These are phyloP conservation scores for Neonectria neomacrospora DNA, from an alignment of 2,329 filamentous ascomycete species.

Conservation along the genomic window DNA sequence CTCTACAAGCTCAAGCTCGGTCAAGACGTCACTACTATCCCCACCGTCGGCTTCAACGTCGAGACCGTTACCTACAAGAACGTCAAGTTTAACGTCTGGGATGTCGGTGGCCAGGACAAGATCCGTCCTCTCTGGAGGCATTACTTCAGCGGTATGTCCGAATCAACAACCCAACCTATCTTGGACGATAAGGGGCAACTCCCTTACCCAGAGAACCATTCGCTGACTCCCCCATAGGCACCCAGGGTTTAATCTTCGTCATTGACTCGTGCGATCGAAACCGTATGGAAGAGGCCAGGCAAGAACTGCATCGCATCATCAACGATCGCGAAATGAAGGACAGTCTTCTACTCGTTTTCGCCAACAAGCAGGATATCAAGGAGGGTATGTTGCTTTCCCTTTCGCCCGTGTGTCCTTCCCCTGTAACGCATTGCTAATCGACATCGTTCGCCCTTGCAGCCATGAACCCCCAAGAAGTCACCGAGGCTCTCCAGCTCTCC, in stretches of 20 bases:
- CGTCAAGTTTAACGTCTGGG: conserved; percentile 99
- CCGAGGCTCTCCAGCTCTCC: conserved; percentile 78
- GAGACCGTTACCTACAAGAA: conserved; percentile 99
- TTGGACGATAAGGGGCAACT: neutral
- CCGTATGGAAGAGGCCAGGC: conserved; percentile 91
- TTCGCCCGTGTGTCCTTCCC: neutral
- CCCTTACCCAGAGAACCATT: neutral
- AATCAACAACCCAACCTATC: neutral
- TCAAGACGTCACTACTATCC: conserved; percentile 97
- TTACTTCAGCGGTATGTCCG: conserved; percentile 80
- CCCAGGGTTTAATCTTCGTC: conserved; percentile 98
- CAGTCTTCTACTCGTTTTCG: conserved; percentile 92
- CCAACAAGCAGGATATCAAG: conserved; percentile 97
- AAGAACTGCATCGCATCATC: conserved; percentile 96
- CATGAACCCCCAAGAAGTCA: conserved; percentile 83
- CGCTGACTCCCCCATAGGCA: conserved; percentile 66
- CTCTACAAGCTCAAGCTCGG: conserved; percentile 99
- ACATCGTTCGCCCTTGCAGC: conserved; percentile 59
- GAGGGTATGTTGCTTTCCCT: conserved; percentile 68
- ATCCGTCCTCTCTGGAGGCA: conserved; percentile 97
- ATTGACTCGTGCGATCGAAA: conserved; percentile 94
- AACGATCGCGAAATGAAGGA: conserved; percentile 99
- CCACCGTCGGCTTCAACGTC: conserved; percentile 98
- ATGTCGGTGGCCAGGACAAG: conserved; percentile 99
- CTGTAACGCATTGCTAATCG: conserved; percentile 7